phyloP scores from a whole-genome alignment of 208 protist species.

The Wallacemonas sp. region DNA sequence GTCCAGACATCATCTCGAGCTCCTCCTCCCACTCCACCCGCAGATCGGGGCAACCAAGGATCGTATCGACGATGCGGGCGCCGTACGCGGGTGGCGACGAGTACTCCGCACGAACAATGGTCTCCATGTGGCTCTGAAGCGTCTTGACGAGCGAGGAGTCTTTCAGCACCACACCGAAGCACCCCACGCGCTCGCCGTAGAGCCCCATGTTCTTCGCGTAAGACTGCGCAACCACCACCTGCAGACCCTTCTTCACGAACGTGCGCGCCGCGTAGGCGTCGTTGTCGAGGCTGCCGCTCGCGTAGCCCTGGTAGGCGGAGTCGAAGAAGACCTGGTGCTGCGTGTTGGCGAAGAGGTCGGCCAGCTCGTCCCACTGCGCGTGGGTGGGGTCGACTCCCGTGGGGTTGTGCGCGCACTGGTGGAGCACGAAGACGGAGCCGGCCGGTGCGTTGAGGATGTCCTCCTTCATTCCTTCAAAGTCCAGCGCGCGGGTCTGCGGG shows the following conservation, averaged over 20 bases:
- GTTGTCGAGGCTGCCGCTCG: constrained; percentile 93
- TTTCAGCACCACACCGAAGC: constrained; percentile 82
- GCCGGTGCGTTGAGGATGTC: constrained; percentile 72
- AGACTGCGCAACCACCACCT: constrained; percentile 91
- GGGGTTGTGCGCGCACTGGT: constrained; percentile 99
- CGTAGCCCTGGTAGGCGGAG: constrained; percentile 97
- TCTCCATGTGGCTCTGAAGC: constrained; percentile 73
- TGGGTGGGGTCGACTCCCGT: constrained; percentile 97
- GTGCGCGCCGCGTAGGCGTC: constrained; percentile 89
- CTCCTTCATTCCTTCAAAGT: constrained; percentile 85
- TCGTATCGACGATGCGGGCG: constrained; percentile 89
- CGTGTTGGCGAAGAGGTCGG: constrained; percentile 74
- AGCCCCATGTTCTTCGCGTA: constrained; percentile 99
- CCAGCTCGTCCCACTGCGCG: constrained; percentile 95
- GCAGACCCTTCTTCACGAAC: constrained; percentile 77
- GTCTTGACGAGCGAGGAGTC: constrained; percentile 36
- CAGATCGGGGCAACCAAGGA: constrained; percentile 87
- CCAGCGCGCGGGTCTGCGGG: constrained; percentile 48
- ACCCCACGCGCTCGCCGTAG: constrained; percentile 95
- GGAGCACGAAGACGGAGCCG: constrained; percentile 94
- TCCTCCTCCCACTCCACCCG: constrained; percentile 90
- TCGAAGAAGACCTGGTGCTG: constrained; percentile 96
- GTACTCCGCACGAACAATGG: constrained; percentile 94
- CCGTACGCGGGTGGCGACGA: constrained; percentile 96
- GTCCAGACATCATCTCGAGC: constrained; percentile 82